phyloP scores from a whole-genome alignment of 495 filamentous ascomycete species.

The Xylaria grammica region DNA sequence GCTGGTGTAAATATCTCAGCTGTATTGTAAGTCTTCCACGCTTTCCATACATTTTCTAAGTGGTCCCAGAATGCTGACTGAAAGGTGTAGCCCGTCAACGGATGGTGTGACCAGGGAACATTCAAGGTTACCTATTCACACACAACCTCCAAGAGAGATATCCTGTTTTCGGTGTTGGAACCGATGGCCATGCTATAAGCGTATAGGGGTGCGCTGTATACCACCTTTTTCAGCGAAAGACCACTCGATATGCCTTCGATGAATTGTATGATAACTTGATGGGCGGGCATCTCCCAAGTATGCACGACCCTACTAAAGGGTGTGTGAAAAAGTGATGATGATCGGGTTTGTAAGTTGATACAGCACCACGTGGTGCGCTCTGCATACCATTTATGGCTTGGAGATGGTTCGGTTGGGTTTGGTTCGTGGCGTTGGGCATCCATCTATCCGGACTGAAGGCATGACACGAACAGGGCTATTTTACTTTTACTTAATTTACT shows the following conservation, averaged over 20 bases:
- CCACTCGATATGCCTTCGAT: background rate
- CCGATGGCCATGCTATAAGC: background rate
- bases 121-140: slow-evolving; percentile 35
- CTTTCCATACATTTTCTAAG: background rate
- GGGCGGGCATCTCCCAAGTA: background rate
- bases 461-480: background rate
- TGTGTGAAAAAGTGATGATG: background rate
- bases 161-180: slow-evolving; percentile 24
- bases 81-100: slow-evolving; percentile 65
- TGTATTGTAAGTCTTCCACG: slow-evolving; percentile 75
- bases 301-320: background rate
- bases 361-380: background rate
- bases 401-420: background rate
- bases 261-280: slow-evolving; percentile 20
- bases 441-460: slow-evolving; percentile 1
- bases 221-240: background rate
- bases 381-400: slow-evolving; percentile 2
- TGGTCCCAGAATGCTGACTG: background rate
- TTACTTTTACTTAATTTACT: slow-evolving; percentile 1
- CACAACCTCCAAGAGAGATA: slow-evolving; percentile 34
- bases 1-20: slow-evolving; percentile 92
- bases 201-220: background rate
- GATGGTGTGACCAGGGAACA: slow-evolving; percentile 79
- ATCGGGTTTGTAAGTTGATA: background rate
- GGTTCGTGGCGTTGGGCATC: slow-evolving; percentile 11